Conservation (phyloP, 768 basidiomycete genomes). For the Tricholoma sp. region DNA sequence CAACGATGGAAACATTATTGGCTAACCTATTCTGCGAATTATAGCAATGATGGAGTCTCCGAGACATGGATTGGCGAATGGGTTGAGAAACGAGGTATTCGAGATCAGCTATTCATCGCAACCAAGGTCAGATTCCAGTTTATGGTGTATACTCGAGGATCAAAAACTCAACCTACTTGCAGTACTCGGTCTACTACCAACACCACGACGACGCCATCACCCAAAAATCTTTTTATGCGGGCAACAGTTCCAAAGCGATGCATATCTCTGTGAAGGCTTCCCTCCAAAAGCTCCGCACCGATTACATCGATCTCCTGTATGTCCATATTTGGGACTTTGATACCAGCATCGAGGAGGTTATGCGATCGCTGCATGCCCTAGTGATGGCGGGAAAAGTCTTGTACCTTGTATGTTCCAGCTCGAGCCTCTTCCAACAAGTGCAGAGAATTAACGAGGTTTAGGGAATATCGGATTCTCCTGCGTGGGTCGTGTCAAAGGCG, state of each 20-base stretch:
- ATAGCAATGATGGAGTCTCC: constrained; percentile 47
- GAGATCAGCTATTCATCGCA: constrained; percentile 46
- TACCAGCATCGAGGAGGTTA: constrained; percentile 43
- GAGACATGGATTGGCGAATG: constrained; percentile 53
- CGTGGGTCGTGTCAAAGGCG: constrained; percentile 38
- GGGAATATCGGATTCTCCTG: constrained; percentile 34
- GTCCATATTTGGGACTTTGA: too few relatives aligned
- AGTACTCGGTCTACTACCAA: too few relatives aligned
- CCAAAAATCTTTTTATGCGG: too few relatives aligned
- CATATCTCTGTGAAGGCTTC: too few relatives aligned
- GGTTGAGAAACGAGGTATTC: constrained; percentile 38
- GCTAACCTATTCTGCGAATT: too few relatives aligned
- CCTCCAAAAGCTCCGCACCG: too few relatives aligned
- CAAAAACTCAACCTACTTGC: too few relatives aligned
- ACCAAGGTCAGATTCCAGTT: constrained; percentile 28
- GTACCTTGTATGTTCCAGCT: constrained; percentile 28
- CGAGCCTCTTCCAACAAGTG: neutral
- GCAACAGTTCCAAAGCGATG: too few relatives aligned
- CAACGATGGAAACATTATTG: too few relatives aligned
- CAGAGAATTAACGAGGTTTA: constrained; percentile 5
- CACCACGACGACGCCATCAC: too few relatives aligned
- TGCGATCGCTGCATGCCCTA: constrained; percentile 48
- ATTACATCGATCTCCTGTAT: too few relatives aligned
- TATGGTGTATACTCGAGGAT: too few relatives aligned
- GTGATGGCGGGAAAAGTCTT: constrained; percentile 47